Percentiles rank a stretch among this genome's conserved stretches.
phyloP scores from a whole-genome alignment of 139 green algal genomes.

The Picochlorum sp. region DNA sequence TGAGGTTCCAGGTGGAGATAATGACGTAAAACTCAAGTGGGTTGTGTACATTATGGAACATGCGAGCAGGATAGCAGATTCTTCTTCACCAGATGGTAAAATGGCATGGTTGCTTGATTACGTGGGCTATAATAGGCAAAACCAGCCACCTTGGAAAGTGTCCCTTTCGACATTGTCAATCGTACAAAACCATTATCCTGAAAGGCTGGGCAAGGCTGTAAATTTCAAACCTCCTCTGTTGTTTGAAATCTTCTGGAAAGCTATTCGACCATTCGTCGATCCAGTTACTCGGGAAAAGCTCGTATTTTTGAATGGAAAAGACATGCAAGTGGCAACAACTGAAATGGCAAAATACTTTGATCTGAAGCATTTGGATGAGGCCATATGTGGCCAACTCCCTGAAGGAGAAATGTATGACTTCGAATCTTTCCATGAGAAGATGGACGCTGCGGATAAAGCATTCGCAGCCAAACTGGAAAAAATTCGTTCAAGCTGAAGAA shows the following conservation, averaged over 20 bases:
- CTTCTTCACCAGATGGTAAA: slow-evolving; percentile 38
- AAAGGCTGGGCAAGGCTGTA: slow-evolving; percentile 62
- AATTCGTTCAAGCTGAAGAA: too few relatives aligned
- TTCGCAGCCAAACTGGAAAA: not conserved
- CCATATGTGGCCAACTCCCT: slow-evolving; percentile 10
- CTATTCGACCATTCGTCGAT: slow-evolving; percentile 54
- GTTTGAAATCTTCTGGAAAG: slow-evolving; percentile 69
- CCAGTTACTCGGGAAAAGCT: slow-evolving; percentile 63
- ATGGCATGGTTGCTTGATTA: slow-evolving; percentile 72
- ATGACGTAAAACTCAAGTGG: slow-evolving; percentile 36
- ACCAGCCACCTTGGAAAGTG: slow-evolving; percentile 53
- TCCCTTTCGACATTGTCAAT: slow-evolving; percentile 34
- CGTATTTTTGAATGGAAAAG: slow-evolving; percentile 35
- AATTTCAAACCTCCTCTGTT: slow-evolving; percentile 58
- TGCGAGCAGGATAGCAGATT: slow-evolving; percentile 43
- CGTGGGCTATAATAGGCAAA: slow-evolving; percentile 47
- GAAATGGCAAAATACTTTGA: slow-evolving; percentile 19
- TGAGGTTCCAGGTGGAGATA: not conserved
- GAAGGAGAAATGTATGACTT: slow-evolving; percentile 5
- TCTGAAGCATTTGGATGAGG: slow-evolving; percentile 10
- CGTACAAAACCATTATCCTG: slow-evolving; percentile 73
- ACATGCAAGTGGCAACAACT: not conserved
- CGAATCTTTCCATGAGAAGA: slow-evolving; percentile 11
- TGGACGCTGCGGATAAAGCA: slow-evolving; percentile 9
- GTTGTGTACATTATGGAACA: slow-evolving; percentile 74